These are phyloP conservation scores for Sanghuangporus weigelae DNA, from an alignment of 1,284 basidiomycete genomes.

Conservation along the genomic window DNA sequence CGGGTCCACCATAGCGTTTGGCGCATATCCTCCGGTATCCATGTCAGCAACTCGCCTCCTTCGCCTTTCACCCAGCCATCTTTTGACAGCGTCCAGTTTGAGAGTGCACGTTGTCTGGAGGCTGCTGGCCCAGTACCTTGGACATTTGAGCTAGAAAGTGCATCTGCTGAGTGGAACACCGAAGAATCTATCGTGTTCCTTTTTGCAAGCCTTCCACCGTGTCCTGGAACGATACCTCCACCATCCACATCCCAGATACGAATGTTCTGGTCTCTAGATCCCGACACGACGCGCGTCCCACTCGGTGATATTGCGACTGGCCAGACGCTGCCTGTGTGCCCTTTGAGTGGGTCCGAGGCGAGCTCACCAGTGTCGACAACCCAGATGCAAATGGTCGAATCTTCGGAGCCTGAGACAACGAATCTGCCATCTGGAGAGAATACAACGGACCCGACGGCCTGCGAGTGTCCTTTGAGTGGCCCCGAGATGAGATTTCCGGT, in stretches of 20 bases:
- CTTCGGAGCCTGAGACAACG: slow-evolving; percentile 1
- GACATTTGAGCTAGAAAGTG: no score
- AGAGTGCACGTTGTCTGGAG: neutral
- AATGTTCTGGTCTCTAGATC: slow-evolving; percentile 79
- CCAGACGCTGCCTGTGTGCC: slow-evolving; percentile 38
- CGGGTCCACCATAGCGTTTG: neutral
- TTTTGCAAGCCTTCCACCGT: slow-evolving; percentile 1
- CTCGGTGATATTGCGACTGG: slow-evolving; percentile 38
- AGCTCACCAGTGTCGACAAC: slow-evolving; percentile 14
- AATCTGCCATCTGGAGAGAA: slow-evolving; percentile 8
- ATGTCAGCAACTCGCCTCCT: neutral
- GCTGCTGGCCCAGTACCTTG: neutral
- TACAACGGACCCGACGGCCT: neutral
- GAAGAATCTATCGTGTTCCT: slow-evolving; percentile 8
- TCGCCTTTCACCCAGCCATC: neutral
- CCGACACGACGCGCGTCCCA: slow-evolving; percentile 15
- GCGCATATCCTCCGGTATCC: neutral
- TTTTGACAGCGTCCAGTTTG: neutral
- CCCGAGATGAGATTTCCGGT: neutral
- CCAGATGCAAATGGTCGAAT: neutral
- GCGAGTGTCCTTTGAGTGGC: neutral
- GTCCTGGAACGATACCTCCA: neutral
- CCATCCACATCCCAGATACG: slow-evolving; percentile 85
- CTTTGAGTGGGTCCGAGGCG: slow-evolving; percentile 26
- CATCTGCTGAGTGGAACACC: neutral